These are phyloP conservation scores for Trypanosoma scelopori DNA, from an alignment of 208 protist genomes.

Conservation along the genomic window DNA sequence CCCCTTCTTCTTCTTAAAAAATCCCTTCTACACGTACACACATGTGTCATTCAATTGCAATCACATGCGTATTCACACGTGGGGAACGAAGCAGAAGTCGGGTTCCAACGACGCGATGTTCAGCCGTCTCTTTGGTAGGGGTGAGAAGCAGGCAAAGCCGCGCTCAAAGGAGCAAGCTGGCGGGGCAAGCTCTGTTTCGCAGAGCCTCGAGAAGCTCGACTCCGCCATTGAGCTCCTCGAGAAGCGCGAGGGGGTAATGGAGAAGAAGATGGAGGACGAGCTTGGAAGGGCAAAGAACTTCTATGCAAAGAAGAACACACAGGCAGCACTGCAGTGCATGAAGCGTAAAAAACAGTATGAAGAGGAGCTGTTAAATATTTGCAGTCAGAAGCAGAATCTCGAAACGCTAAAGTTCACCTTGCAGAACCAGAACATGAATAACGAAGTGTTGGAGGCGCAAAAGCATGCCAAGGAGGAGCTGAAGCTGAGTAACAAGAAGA, in stretches of 20 bases:
- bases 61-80: conserved; percentile 3
- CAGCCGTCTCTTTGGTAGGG: conserved; percentile 70
- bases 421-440: conserved; percentile 87
- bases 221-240: conserved; percentile 78
- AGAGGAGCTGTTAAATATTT: conserved; percentile 71
- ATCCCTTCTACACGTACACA: background rate
- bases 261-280: conserved; percentile 89
- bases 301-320: conserved; percentile 86
- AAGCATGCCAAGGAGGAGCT: conserved; percentile 67
- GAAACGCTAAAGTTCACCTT: conserved; percentile 86
- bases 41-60: conserved; percentile 1
- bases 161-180: conserved; percentile 22
- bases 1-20: conserved; percentile 15
- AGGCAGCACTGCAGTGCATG: conserved; percentile 83
- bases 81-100: conserved; percentile 9
- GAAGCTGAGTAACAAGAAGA: conserved; percentile 78
- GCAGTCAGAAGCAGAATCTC: conserved; percentile 74
- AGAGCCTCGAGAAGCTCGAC: conserved; percentile 74
- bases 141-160: conserved; percentile 52
- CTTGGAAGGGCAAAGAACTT: conserved; percentile 77
- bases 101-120: conserved; percentile 47
- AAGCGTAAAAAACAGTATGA: conserved; percentile 92
- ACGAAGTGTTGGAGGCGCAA: conserved; percentile 82
- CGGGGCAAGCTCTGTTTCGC: conserved; percentile 21
- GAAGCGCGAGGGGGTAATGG: conserved; percentile 79